Base-by-base conservation (phyloP, 345 rosid species). In the Kernera saxatilis region DNA sequence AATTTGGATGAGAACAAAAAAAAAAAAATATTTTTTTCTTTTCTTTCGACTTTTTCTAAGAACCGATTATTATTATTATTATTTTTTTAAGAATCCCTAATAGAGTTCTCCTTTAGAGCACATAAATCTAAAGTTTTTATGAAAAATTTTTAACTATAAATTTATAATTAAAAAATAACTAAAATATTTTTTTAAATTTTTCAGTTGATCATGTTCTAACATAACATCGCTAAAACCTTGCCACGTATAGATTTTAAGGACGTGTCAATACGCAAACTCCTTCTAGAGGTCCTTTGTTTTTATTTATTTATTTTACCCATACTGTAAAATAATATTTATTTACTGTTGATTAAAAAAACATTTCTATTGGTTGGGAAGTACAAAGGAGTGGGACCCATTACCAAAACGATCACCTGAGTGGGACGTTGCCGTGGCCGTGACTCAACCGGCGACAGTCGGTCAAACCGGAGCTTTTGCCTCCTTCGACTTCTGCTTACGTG, bases 391-490 rank as follows among this genome's bases (percentile, higher is more conserved):
- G 59, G 69, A 50, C 49, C 39, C 32, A 43, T 49, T 2, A 50
- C 32, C 21, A 36, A 40, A 73, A 56, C 60, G 46, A 8, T 57
- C 66, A 52, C 32, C 79, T 61, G 73, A 50, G 61, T 74, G 61
- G 63, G 68, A 25, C 27, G 57, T 39, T 74, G 39, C 62, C 81
- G 80, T 64, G 66, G 81, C 84, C 94, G 91, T 86, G 64, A 78
- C 73, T 71, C 79, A 66, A 82, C 87, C 76, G 88, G 91, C 74
- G 83, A 68, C 76, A 52, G 12, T 78, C 87, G 80, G 86, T 80
- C 69, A 72, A 77, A 74, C 55, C 82, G 85, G 88, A 71, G 71
- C 41, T 40, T 65, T 67, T 88, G 91, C 79, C 55, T 75, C 71
- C 71, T 77, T 51, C 84, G 87, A 85, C 85, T 78, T 37, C 39